These are phyloP conservation scores for Abortiporus biennis DNA, from an alignment of 1,284 basidiomycete species.

Conservation along the genomic window DNA sequence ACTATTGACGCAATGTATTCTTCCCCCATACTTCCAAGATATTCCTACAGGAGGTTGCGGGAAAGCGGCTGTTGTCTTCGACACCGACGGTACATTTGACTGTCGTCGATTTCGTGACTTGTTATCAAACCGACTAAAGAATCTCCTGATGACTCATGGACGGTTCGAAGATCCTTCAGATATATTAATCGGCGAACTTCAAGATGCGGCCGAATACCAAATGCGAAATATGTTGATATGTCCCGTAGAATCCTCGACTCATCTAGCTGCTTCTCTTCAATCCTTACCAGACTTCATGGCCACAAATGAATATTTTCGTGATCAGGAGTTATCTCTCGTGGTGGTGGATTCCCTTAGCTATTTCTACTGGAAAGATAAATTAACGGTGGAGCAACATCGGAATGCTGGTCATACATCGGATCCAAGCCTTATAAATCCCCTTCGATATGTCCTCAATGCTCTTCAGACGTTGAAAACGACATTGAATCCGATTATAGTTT, in stretches of 20 bases:
- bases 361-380: conserved; percentile 74
- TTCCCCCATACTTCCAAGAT: conserved; percentile 33
- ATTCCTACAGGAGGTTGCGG: conserved; percentile 46
- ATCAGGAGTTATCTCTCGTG: conserved; percentile 53
- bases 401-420: conserved; percentile 14
- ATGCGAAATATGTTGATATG: conserved; percentile 60
- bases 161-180: neutral
- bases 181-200: conserved; percentile 10
- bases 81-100: conserved; percentile 62
- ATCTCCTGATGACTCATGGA: conserved; percentile 6
- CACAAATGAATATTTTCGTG: conserved; percentile 31
- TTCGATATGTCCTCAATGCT: conserved; percentile 41
- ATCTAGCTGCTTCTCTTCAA: conserved; percentile 61
- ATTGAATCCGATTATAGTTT: conserved; percentile 45
- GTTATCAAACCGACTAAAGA: conserved; percentile 34
- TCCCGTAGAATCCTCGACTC: conserved; percentile 53
- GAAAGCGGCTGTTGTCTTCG: conserved; percentile 59
- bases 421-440: conserved; percentile 21
- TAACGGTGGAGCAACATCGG: conserved; percentile 49
- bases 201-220: conserved; percentile 27
- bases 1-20: conserved; percentile 54
- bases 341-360: conserved; percentile 71
- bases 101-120: conserved; percentile 46
- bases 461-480: conserved; percentile 45
- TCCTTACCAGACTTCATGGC: conserved; percentile 53